Percentiles rank a stretch among this genome's conserved stretches.
These are phyloP conservation scores for Meira miltonrushii DNA, from an alignment of 1,284 basidiomycete genomes.

Conservation along the genomic window DNA sequence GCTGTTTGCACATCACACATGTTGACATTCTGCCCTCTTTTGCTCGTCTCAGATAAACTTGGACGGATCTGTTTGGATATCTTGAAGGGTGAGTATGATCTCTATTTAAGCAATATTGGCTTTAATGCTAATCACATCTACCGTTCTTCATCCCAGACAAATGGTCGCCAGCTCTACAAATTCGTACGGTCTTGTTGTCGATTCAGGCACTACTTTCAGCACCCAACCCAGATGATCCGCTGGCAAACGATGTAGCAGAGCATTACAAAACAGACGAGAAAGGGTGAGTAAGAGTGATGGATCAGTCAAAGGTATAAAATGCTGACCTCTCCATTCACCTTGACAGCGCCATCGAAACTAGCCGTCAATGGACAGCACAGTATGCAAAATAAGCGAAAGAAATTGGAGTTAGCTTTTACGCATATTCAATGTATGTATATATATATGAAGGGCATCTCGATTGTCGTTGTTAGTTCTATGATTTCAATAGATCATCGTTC, in stretches of 20 bases:
- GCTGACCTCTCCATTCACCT: neutral
- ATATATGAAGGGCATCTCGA: too few relatives aligned
- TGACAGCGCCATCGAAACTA: constrained; percentile 45
- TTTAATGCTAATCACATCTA: neutral
- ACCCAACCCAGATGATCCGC: constrained; percentile 97
- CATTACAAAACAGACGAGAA: constrained; percentile 97
- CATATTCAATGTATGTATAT: too few relatives aligned
- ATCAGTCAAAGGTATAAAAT: constrained; percentile 1
- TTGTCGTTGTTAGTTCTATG: too few relatives aligned
- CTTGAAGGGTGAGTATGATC: constrained; percentile 73
- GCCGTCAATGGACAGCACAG: constrained; percentile 43
- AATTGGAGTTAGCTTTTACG: neutral
- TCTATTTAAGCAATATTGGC: too few relatives aligned
- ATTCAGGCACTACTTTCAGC: constrained; percentile 91
- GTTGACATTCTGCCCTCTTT: neutral
- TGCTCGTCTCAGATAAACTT: constrained; percentile 70
- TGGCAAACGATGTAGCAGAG: constrained; percentile 86
- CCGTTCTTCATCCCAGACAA: constrained; percentile 64
- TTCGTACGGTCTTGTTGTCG: constrained; percentile 92
- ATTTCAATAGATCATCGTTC: too few relatives aligned
- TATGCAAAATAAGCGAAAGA: constrained; percentile 27
- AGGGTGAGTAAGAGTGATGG: constrained; percentile 66
- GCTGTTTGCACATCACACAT: neutral
- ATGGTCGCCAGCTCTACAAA: constrained; percentile 97
- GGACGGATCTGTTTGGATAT: constrained; percentile 97